Evolutionary conservation across 306 rosid species (phyloP).

Genomic region (Corylus heterophylla): DNA sequence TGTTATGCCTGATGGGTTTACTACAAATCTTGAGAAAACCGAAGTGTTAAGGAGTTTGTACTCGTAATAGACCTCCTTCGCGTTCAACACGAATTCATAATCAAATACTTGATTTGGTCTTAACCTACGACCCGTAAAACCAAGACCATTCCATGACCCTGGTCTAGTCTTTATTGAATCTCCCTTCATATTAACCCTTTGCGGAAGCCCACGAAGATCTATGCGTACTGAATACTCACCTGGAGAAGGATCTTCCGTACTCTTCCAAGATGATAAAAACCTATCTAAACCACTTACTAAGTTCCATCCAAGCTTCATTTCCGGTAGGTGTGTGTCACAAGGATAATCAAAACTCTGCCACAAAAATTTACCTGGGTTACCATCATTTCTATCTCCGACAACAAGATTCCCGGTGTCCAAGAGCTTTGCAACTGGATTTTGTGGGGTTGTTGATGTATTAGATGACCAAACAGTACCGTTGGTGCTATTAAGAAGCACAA

Average conservation of each 20-base stretch:
- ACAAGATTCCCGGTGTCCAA: not conserved
- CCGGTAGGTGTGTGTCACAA: not conserved
- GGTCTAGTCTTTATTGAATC: not conserved
- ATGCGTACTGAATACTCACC: not conserved
- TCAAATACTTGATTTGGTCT: not conserved
- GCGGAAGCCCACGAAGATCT: not conserved
- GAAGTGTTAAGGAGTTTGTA: constrained; percentile 1
- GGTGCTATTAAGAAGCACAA: not conserved
- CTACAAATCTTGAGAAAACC: constrained; percentile 15
- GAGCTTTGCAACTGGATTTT: not conserved
- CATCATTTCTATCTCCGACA: not conserved
- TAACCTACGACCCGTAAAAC: not conserved
- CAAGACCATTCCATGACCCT: not conserved
- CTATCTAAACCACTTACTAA: not conserved
- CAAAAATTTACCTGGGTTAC: too few relatives aligned
- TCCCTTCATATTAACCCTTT: not conserved
- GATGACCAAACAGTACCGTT: not conserved
- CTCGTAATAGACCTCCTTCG: constrained; percentile 14
- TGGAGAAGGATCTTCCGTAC: not conserved
- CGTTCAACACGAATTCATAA: not conserved
- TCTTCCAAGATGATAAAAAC: not conserved
- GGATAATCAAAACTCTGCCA: not conserved
- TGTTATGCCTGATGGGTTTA: not conserved
- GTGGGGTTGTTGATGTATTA: not conserved
- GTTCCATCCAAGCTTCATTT: not conserved